Conservation (phyloP, 164 flowering plant genomes). For the Nelumbo lutea region DNA sequence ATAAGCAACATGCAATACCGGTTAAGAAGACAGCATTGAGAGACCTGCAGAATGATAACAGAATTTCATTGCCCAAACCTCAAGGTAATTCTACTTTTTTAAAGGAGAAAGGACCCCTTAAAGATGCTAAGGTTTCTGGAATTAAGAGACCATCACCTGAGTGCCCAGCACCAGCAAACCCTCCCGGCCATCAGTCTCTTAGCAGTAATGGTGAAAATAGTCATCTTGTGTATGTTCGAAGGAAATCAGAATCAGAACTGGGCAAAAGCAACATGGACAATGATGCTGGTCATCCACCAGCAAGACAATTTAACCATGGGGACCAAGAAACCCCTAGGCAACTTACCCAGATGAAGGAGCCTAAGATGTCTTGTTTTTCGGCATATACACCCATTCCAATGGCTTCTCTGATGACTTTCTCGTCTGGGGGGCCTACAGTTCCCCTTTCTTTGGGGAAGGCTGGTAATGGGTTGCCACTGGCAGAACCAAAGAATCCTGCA, state of each 20-base stretch:
- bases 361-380: constrained; percentile 27
- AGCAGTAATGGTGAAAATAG: constrained; percentile 36
- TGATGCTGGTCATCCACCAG: constrained; percentile 16
- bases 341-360: constrained; percentile 26
- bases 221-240: constrained; percentile 72
- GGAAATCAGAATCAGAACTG: constrained; percentile 54
- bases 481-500: constrained; percentile 23
- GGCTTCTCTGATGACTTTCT: constrained; percentile 22
- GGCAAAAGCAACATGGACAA: constrained; percentile 23
- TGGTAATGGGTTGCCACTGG: constrained; percentile 12
- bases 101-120: constrained; percentile 31
- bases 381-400: constrained; percentile 34
- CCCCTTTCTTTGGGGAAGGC: constrained; percentile 33
- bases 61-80: constrained; percentile 23
- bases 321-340: constrained; percentile 25
- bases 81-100: constrained; percentile 23
- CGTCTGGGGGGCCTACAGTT: constrained; percentile 40
- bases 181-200: constrained; percentile 26
- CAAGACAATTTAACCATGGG: constrained; percentile 16
- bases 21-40: constrained; percentile 49
- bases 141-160: constrained; percentile 45
- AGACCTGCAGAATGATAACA: constrained; percentile 50
- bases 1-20: constrained; percentile 33
- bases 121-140: constrained; percentile 42
- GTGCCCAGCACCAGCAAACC: constrained; percentile 18